These are phyloP conservation scores for Diaporthe batatas DNA, from an alignment of 2,329 filamentous ascomycete genomes.

Conservation along the genomic window DNA sequence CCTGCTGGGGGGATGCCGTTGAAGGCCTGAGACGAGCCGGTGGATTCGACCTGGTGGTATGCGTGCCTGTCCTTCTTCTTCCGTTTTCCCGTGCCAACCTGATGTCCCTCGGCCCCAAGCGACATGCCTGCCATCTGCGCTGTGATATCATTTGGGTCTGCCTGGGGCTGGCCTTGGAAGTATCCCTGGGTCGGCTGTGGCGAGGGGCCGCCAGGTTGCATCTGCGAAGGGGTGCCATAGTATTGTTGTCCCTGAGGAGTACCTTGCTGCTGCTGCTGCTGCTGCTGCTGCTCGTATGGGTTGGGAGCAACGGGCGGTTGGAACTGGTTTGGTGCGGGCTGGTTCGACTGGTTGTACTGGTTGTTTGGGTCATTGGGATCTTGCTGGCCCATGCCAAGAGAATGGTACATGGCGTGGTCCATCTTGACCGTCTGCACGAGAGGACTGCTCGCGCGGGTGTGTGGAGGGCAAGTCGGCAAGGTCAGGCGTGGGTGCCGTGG, in stretches of 20 bases:
- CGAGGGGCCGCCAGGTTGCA: constrained; percentile 51
- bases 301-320: constrained; percentile 66
- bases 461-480: neutral
- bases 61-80: constrained; percentile 98
- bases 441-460: neutral
- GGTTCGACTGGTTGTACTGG: constrained; percentile 52
- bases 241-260: constrained; percentile 55
- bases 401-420: constrained; percentile 65
- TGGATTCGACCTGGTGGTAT: constrained; percentile 86
- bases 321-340: constrained; percentile 59
- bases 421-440: constrained; percentile 33
- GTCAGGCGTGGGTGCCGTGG: neutral
- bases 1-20: constrained; percentile 74
- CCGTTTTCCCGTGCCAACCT: constrained; percentile 67
- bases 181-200: constrained; percentile 48
- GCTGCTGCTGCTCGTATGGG: constrained; percentile 63
- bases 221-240: constrained; percentile 52
- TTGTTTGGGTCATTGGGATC: constrained; percentile 65
- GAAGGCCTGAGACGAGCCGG: constrained; percentile 76
- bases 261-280: constrained; percentile 48
- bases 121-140: constrained; percentile 85
- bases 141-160: constrained; percentile 66
- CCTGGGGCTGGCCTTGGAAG: constrained; percentile 52
- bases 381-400: constrained; percentile 63
- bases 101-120: constrained; percentile 67